Evolutionary conservation across 148 eudicot genomes (phyloP).

Genomic region (Vaccinium macrocarpon): DNA sequence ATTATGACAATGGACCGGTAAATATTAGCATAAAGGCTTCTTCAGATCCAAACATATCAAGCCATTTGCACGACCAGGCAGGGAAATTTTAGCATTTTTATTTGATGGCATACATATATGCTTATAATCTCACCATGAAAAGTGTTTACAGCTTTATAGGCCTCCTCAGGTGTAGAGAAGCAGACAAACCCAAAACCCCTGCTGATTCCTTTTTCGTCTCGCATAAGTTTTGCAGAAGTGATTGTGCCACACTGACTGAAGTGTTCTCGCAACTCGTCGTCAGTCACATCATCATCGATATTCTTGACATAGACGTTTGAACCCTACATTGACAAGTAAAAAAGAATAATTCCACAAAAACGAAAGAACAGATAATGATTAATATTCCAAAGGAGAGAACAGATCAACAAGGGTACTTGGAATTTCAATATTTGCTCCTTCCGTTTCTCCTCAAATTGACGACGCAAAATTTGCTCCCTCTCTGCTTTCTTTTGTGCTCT

Average conservation of each 20-base stretch:
- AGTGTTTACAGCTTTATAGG: constrained; percentile 53
- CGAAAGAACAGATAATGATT: neutral
- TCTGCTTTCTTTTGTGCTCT: constrained; percentile 82
- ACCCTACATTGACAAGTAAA: constrained; percentile 34
- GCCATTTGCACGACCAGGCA: neutral
- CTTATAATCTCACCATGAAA: constrained; percentile 50
- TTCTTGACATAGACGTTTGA: constrained; percentile 77
- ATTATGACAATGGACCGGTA: neutral
- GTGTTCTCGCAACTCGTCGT: constrained; percentile 57
- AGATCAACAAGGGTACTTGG: constrained; percentile 36
- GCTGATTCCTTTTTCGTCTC: constrained; percentile 62
- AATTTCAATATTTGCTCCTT: constrained; percentile 59
- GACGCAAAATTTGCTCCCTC: constrained; percentile 58
- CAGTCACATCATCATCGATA: constrained; percentile 60
- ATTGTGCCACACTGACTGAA: constrained; percentile 75
- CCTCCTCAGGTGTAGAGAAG: constrained; percentile 61
- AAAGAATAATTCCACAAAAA: neutral
- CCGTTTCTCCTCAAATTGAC: constrained; percentile 64
- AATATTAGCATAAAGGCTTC: constrained; percentile 5
- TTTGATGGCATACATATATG: neutral
- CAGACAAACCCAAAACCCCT: constrained; percentile 85
- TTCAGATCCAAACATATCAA: neutral
- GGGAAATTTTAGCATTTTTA: neutral
- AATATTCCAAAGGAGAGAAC: neutral
- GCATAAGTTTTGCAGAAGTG: constrained; percentile 71